These are phyloP conservation scores for Alternaria postmessia DNA, from an alignment of 2,329 filamentous ascomycete species.

Conservation along the genomic window DNA sequence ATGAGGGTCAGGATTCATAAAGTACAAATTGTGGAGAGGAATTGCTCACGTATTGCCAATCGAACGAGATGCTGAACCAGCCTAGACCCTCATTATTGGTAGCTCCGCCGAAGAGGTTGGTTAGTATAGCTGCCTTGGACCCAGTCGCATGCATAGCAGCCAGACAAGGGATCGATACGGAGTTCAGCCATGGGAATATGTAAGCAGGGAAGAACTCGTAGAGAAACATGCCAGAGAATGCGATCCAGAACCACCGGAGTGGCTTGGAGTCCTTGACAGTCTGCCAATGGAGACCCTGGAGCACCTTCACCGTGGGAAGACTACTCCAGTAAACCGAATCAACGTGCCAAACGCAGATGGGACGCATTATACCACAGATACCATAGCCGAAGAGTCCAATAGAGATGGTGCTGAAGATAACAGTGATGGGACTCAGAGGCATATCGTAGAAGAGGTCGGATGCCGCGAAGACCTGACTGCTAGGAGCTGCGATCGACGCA, in stretches of 20 bases:
- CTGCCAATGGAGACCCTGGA: constrained; percentile 27
- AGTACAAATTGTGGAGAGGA: background rate
- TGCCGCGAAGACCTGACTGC: constrained; percentile 24
- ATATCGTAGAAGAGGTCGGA: constrained; percentile 24
- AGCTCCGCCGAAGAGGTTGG: constrained; percentile 25
- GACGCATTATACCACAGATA: constrained; percentile 24
- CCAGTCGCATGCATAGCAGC: constrained; percentile 25
- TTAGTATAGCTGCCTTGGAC: constrained; percentile 19
- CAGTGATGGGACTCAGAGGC: constrained; percentile 18
- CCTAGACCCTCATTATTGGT: constrained; percentile 25
- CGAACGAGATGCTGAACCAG: constrained; percentile 19
- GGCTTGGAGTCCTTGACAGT: constrained; percentile 25
- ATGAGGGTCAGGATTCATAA: background rate
- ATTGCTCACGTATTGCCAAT: constrained; percentile 27
- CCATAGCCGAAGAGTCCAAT: constrained; percentile 26
- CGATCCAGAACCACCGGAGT: constrained; percentile 27
- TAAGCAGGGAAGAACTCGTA: constrained; percentile 29
- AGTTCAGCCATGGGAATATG: constrained; percentile 28
- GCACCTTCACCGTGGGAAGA: constrained; percentile 25
- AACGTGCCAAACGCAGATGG: constrained; percentile 27
- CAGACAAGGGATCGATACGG: constrained; percentile 25
- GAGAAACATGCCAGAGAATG: constrained; percentile 24
- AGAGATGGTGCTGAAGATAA: constrained; percentile 26
- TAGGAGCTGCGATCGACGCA: constrained; percentile 24
- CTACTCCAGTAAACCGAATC: constrained; percentile 28